These are phyloP conservation scores for Vaccinium macrocarpon DNA, from an alignment of 148 eudicot genomes.

Conservation along the genomic window DNA sequence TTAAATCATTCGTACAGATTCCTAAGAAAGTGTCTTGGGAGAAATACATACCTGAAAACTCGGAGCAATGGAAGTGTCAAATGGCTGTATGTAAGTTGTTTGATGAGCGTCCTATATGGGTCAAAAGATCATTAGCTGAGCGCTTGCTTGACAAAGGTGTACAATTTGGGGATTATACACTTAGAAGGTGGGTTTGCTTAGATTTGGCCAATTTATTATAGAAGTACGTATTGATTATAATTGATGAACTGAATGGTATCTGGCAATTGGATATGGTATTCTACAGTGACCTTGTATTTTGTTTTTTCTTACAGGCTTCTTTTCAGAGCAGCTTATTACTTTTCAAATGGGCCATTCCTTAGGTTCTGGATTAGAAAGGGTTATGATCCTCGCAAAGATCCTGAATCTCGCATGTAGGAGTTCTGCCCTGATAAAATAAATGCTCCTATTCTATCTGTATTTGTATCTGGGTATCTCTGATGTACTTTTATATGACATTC, in stretches of 20 bases:
- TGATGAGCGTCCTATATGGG: constrained; percentile 94
- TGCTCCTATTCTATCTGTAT: not conserved
- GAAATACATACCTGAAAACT: constrained; percentile 43
- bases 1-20: constrained; percentile 68
- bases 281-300: not conserved
- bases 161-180: constrained; percentile 46
- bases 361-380: constrained; percentile 94
- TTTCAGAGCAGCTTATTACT: constrained; percentile 78
- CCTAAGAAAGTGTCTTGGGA: constrained; percentile 86
- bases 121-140: constrained; percentile 62
- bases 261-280: not conserved
- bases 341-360: constrained; percentile 88
- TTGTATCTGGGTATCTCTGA: not conserved
- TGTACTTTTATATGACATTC: not conserved
- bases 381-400: constrained; percentile 96
- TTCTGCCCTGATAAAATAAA: not conserved
- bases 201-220: not conserved
- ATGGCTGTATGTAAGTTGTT: constrained; percentile 71
- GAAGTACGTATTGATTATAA: not conserved
- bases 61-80: constrained; percentile 79
- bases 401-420: constrained; percentile 88
- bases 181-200: constrained; percentile 52
- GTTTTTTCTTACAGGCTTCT: constrained; percentile 60
- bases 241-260: not conserved
- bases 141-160: constrained; percentile 63